Evolutionary conservation across 495 filamentous ascomycete genomes (phyloP), one percentile per base, ranked within the genome.

Genomic region (Lepidopterella palustris): DNA sequence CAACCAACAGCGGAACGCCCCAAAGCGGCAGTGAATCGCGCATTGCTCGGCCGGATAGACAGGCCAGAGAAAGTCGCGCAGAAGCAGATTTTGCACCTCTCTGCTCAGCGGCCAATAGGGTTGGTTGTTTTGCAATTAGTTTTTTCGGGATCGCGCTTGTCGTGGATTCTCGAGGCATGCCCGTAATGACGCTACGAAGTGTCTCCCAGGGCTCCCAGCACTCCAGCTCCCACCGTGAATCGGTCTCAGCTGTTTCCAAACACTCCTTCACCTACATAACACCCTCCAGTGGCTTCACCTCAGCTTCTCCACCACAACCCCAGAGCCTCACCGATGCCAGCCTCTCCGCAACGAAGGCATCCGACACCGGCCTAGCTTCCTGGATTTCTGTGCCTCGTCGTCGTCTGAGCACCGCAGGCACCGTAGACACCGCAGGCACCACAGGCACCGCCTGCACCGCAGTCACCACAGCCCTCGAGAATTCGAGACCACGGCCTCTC

Each of bases 401-500:
- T 13, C 35, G 35, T 18, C 35, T 42, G 35, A 42, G 35, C 35
- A 42, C 35, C 35, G 18, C 13, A 11, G 18, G 13, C 35, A 42
- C 13, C 35, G 18, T 18, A 11, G 18, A 10, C 35, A 42, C 35
- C 35, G 31, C 31, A 35, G 6, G 6, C 31, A 15, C n/a, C 31
- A 35, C 31, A 6, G 15, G 31, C 31, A 35, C 31, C 15, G 31
- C 31, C 31, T 6, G 31, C 31, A 35, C 31, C 31, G 31, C 31
- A 6, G 3, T 18, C 3, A 11, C 13, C 35, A 11, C 10, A 42
- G 35, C 13, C 35, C 13, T 15, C 13, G 35, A 18, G 13, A 42
- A 13, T 42, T 42, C 35, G 35, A 53, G 35, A 28, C 59, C 59
- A 39, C 52, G 49, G 15, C 29, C 55, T 24, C 25, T 61, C 42